phyloP scores from a whole-genome alignment of 2,329 filamentous ascomycete genomes.

The Verticillium zaregamsianum region DNA sequence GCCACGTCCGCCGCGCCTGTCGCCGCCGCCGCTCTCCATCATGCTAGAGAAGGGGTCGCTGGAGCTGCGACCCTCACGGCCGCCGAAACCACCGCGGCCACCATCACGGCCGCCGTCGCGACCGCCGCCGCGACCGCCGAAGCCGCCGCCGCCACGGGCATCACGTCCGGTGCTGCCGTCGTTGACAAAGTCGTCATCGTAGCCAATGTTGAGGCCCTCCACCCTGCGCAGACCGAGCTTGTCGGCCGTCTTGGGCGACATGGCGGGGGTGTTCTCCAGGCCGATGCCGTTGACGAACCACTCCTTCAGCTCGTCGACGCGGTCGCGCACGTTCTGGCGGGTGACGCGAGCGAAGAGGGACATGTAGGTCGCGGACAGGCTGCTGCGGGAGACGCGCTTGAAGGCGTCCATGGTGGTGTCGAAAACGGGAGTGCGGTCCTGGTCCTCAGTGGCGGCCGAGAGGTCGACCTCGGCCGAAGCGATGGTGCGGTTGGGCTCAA shows the following conservation, averaged over 20 bases:
- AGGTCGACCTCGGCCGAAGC: constrained; percentile 48
- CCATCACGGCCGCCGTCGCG: constrained; percentile 11
- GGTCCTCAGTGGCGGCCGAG: constrained; percentile 19
- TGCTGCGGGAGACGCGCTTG: constrained; percentile 23
- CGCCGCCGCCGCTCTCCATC: neutral
- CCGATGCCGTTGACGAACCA: constrained; percentile 49
- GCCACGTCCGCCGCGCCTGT: constrained; percentile 4
- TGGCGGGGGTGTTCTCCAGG: constrained; percentile 26
- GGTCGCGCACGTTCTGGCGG: constrained; percentile 28
- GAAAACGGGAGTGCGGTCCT: constrained; percentile 25
- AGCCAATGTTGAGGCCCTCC: constrained; percentile 28
- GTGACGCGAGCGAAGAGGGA: constrained; percentile 51
- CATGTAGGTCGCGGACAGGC: constrained; percentile 43
- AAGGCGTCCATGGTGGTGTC: neutral
- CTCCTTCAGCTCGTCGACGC: constrained; percentile 49
- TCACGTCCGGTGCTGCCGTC: constrained; percentile 7
- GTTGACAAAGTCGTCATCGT: constrained; percentile 6
- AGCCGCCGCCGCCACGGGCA: constrained; percentile 7
- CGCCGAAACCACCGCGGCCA: constrained; percentile 13
- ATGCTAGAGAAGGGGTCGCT: constrained; percentile 18
- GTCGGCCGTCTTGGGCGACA: constrained; percentile 15
- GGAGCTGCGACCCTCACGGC: constrained; percentile 5
- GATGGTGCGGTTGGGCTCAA: constrained; percentile 51
- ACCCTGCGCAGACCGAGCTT: constrained; percentile 26
- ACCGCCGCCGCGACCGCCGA: constrained; percentile 11